A percentile compares a stretch with the other conserved stretches of the same genome.
phyloP scores from a whole-genome alignment of 1,284 basidiomycete genomes.

The Austropuccinia psidii region DNA sequence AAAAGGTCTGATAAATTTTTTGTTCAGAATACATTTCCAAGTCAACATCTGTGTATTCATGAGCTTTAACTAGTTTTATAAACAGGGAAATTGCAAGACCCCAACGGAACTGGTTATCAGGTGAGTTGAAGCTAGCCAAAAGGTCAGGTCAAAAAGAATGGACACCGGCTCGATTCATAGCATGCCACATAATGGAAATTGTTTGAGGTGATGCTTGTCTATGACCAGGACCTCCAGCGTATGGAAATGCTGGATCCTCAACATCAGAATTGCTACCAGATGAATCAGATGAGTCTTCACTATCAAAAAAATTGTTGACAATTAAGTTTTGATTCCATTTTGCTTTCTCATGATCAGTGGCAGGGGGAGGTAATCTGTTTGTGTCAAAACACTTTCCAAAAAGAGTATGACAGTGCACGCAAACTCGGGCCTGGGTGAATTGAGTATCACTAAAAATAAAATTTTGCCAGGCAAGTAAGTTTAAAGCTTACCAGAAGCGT shows the following conservation, averaged over 20 bases:
- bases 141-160: constrained; percentile 23
- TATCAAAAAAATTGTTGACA: background rate
- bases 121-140: background rate
- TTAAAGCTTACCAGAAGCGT: too few species aligned
- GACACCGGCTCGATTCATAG: background rate
- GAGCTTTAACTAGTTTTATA: background rate
- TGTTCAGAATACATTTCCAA: background rate
- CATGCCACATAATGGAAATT: constrained; percentile 14
- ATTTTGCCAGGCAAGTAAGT: too few species aligned
- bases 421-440: constrained; percentile 14
- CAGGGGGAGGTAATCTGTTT: constrained; percentile 11
- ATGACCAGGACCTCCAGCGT: constrained; percentile 13
- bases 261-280: background rate
- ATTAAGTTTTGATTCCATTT: constrained; percentile 5
- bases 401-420: constrained; percentile 8
- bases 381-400: constrained; percentile 1
- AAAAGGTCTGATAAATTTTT: background rate
- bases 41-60: background rate
- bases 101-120: background rate
- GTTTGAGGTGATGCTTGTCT: background rate
- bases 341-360: background rate
- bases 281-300: background rate
- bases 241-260: constrained; percentile 1
- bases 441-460: too few species aligned
- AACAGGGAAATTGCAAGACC: background rate